phyloP scores from a whole-genome alignment of 164 flowering plant genomes.

The Umbilicus rupestris region DNA sequence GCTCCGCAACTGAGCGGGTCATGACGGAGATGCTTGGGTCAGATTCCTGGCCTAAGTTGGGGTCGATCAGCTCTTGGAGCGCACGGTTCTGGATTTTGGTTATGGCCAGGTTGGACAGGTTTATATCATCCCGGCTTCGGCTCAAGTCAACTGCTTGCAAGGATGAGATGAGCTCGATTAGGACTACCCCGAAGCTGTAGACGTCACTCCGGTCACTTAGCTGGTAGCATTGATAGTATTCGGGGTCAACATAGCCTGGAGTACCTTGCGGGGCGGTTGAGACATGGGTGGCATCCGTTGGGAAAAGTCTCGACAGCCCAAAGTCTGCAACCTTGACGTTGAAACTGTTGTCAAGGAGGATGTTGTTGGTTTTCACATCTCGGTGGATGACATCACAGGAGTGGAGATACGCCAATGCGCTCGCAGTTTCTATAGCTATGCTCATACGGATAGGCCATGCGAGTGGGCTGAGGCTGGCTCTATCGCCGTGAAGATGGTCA shows the following conservation, averaged over 20 bases:
- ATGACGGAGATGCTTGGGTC: not conserved
- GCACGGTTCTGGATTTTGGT: constrained; percentile 8
- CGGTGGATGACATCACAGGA: constrained; percentile 9
- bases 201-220: constrained; percentile 5
- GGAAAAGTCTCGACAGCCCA: constrained; percentile 7
- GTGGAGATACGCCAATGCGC: constrained; percentile 6
- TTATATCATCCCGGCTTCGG: constrained; percentile 3
- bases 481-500: constrained; percentile 7
- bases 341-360: constrained; percentile 7
- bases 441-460: constrained; percentile 9
- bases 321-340: constrained; percentile 9
- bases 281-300: constrained; percentile 8
- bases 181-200: constrained; percentile 9
- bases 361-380: constrained; percentile 11
- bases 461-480: constrained; percentile 1
- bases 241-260: constrained; percentile 9
- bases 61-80: not conserved
- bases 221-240: constrained; percentile 8
- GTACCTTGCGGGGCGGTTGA: constrained; percentile 11
- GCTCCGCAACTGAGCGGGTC: not conserved
- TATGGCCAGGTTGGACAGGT: constrained; percentile 7
- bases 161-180: constrained; percentile 10
- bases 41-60: constrained; percentile 2
- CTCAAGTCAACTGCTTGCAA: constrained; percentile 6
- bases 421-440: constrained; percentile 8